These are phyloP conservation scores for Fraxinus excelsior DNA, from an alignment of 257 asterid genomes.

Conservation along the genomic window DNA sequence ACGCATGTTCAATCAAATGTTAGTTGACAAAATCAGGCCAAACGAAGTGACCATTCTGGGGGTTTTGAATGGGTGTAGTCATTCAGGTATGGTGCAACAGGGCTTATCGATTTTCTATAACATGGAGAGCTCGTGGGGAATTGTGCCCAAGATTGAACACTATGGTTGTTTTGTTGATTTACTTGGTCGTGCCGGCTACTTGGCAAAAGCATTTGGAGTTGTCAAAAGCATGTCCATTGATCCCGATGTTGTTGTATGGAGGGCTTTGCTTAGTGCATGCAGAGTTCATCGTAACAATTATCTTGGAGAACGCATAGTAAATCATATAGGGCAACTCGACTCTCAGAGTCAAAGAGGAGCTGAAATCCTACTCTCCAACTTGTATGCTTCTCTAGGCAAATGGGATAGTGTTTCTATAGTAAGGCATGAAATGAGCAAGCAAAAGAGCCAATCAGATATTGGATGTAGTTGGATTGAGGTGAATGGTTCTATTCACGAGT, in stretches of 20 bases:
- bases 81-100: slow-evolving; percentile 67
- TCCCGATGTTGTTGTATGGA: slow-evolving; percentile 69
- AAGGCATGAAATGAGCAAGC: slow-evolving; percentile 46
- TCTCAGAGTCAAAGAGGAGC: slow-evolving; percentile 39
- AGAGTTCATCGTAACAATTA: slow-evolving; percentile 56
- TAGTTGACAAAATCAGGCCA: slow-evolving; percentile 52
- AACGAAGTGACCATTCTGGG: slow-evolving; percentile 65
- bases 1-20: slow-evolving; percentile 52
- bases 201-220: slow-evolving; percentile 70
- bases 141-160: slow-evolving; percentile 68
- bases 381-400: slow-evolving; percentile 76
- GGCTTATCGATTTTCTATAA: slow-evolving; percentile 65
- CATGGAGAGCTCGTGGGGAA: slow-evolving; percentile 59
- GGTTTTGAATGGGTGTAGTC: slow-evolving; percentile 78
- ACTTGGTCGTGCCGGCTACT: slow-evolving; percentile 81
- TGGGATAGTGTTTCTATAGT: slow-evolving; percentile 59
- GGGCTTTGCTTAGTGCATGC: slow-evolving; percentile 79
- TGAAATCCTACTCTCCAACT: slow-evolving; percentile 66
- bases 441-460: slow-evolving; percentile 43
- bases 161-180: slow-evolving; percentile 79
- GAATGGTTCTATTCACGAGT: slow-evolving; percentile 57
- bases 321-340: slow-evolving; percentile 48
- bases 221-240: slow-evolving; percentile 58
- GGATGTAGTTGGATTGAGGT: slow-evolving; percentile 80
- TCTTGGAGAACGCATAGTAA: slow-evolving; percentile 53